These are phyloP conservation scores for Sisymbrium altissimum DNA, from an alignment of 345 rosid species.

Conservation along the genomic window DNA sequence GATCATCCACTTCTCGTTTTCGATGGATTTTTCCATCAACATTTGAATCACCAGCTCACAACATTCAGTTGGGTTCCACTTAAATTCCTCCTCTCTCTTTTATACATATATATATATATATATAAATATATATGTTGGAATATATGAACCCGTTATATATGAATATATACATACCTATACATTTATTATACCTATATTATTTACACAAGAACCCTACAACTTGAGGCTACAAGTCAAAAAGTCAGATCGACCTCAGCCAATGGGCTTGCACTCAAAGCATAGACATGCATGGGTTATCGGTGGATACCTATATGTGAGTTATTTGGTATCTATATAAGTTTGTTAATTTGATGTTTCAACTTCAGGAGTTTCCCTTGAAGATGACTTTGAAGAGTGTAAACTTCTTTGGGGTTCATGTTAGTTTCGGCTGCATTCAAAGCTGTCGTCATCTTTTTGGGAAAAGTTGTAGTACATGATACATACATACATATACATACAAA, in stretches of 20 bases:
- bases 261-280: conserved; percentile 21
- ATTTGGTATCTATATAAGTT: conserved; percentile 14
- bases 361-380: conserved; percentile 32
- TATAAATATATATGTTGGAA: not conserved
- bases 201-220: conserved; percentile 11
- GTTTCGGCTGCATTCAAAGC: conserved; percentile 19
- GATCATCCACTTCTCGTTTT: conserved; percentile 42
- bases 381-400: conserved; percentile 28
- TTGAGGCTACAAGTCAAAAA: conserved; percentile 23
- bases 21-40: conserved; percentile 38
- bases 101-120: not conserved
- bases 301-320: conserved; percentile 24
- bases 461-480: not conserved
- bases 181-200: not conserved
- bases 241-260: conserved; percentile 22
- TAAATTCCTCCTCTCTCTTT: conserved; percentile 2
- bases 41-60: conserved; percentile 44
- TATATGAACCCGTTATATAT: not conserved
- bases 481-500: not conserved
- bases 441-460: conserved; percentile 7
- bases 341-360: conserved; percentile 15
- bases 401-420: conserved; percentile 24
- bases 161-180: too few relatives aligned
- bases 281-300: conserved; percentile 14
- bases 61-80: conserved; percentile 29